Evolutionary conservation across 202 grass and related monocot species (phyloP).

Genomic region (Cymbopogon flexuosus): DNA sequence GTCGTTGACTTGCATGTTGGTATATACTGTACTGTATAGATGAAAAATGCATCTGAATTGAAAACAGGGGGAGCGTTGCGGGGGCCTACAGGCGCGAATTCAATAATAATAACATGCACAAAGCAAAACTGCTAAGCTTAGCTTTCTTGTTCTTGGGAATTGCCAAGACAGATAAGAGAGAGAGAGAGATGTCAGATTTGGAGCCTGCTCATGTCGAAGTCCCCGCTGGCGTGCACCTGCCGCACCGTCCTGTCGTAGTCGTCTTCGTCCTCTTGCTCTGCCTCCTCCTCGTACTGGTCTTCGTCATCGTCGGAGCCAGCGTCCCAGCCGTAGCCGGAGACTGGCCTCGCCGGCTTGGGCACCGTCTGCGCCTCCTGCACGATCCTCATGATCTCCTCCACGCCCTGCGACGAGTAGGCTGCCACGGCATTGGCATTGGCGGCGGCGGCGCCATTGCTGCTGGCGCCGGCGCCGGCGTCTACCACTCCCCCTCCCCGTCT

Average conservation of each 20-base stretch:
- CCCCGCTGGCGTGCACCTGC: slow-evolving; percentile 61
- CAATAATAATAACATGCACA: background rate
- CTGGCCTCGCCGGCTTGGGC: slow-evolving; percentile 38
- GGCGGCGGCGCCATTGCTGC: background rate
- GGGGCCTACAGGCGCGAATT: background rate
- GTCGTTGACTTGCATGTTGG: background rate
- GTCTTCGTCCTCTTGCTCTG: slow-evolving; percentile 17
- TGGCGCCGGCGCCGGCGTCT: background rate
- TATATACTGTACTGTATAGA: too few relatives aligned
- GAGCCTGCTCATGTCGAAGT: slow-evolving; percentile 50
- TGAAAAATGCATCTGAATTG: too few relatives aligned
- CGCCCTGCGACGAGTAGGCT: slow-evolving; percentile 54
- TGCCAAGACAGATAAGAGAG: background rate
- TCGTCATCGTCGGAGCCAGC: slow-evolving; percentile 18
- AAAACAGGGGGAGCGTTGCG: background rate
- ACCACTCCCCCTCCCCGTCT: slow-evolving; percentile 8
- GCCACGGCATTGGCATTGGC: background rate
- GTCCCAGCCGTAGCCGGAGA: slow-evolving; percentile 52
- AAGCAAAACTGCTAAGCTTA: background rate
- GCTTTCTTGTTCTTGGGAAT: background rate
- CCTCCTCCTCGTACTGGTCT: slow-evolving; percentile 15
- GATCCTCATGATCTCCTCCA: slow-evolving; percentile 75
- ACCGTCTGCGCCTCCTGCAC: slow-evolving; percentile 65
- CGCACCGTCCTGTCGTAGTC: slow-evolving; percentile 71
- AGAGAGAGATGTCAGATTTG: slow-evolving; percentile 27